These are phyloP conservation scores for Loxodes magnus DNA, from an alignment of 73 alveolate species.

Conservation along the genomic window DNA sequence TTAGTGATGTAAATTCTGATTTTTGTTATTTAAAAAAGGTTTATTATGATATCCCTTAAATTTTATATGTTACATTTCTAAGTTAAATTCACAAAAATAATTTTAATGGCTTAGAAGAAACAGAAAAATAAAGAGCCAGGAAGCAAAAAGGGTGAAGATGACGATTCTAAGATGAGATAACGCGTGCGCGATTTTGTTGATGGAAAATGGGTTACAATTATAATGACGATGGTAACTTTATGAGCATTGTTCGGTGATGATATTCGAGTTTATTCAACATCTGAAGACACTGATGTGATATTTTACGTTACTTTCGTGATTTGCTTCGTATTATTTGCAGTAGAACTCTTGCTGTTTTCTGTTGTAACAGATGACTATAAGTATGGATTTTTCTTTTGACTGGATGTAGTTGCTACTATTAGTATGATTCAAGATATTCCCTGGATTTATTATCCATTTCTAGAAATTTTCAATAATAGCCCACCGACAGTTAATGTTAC, in stretches of 20 bases:
- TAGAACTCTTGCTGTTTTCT: slow-evolving; percentile 34
- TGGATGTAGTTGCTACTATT: slow-evolving; percentile 53
- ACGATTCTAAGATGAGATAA: slow-evolving; percentile 20
- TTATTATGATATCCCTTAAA: too few relatives aligned
- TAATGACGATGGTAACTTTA: slow-evolving; percentile 42
- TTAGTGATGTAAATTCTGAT: too few relatives aligned
- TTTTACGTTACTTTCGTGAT: slow-evolving; percentile 34
- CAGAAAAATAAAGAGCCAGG: slow-evolving; percentile 4
- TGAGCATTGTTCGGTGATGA: slow-evolving; percentile 67
- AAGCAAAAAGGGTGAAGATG: slow-evolving; percentile 23
- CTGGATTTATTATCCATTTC: slow-evolving; percentile 23
- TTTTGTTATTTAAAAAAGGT: too few relatives aligned
- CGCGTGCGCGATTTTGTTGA: slow-evolving; percentile 44
- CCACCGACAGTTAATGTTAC: slow-evolving; percentile 21
- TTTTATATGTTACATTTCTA: too few relatives aligned
- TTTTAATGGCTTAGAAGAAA: too few relatives aligned
- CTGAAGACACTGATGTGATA: slow-evolving; percentile 33
- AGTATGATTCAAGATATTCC: slow-evolving; percentile 46
- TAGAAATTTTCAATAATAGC: slow-evolving; percentile 9
- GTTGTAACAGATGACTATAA: slow-evolving; percentile 48
- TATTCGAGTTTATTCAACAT: slow-evolving; percentile 35
- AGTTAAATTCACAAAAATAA: too few relatives aligned
- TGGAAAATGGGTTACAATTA: slow-evolving; percentile 37
- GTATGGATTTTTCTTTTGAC: slow-evolving; percentile 59
- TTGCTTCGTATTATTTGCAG: slow-evolving; percentile 26